Evolutionary conservation across 148 eudicot genomes (phyloP), one percentile per base, ranked within the genome.

Genomic region (Rhododendron simsii): DNA sequence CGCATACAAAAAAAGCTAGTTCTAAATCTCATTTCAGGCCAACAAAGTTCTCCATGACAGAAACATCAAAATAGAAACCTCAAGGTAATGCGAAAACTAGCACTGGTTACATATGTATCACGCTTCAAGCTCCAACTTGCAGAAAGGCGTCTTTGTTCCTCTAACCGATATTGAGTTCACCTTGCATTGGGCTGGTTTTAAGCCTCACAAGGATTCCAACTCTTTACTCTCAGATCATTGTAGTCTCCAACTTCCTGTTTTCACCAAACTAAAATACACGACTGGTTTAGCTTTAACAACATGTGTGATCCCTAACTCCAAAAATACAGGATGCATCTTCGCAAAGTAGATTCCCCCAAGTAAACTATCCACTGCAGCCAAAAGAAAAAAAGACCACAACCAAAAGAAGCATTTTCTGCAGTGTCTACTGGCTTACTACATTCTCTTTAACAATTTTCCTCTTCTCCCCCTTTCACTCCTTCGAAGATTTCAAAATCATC

Each of bases 401-500:
- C 14, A 65, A 71, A 47, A 50, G 16, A 7, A 18, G 53, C 37
- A 39, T 74, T 41, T 45, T 81, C 67, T 45, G 85, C 81, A 8
- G 53, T 16, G 30, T 26, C 55, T 85, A 86, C 7, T 82, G 59
- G 30, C 57, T 71, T 7, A 41, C 85, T 74, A 59, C 76, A 13
- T 84, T 87, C 23, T 90, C 88, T 73, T 73, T 87, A 93, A 53
- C 91, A 88, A 86, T 87, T 89, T 83, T 90, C 93, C 84, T 87
- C 90, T 81, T 89, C 95, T 23, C 88, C 90, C 35, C 91, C 93
- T 88, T 91, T 91, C 82, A 78, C 88, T 82, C 91, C 94, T 26
- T 91, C 90, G 84, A 95, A 94, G 69, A 94, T 92, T 88, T 95
- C 99, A 86, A 81, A 90, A 87, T 96, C 98, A 84, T 93, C 92